Evolutionary conservation across 2,329 filamentous ascomycete genomes (phyloP).

Genomic region (Pseudogymnoascus sp.): DNA sequence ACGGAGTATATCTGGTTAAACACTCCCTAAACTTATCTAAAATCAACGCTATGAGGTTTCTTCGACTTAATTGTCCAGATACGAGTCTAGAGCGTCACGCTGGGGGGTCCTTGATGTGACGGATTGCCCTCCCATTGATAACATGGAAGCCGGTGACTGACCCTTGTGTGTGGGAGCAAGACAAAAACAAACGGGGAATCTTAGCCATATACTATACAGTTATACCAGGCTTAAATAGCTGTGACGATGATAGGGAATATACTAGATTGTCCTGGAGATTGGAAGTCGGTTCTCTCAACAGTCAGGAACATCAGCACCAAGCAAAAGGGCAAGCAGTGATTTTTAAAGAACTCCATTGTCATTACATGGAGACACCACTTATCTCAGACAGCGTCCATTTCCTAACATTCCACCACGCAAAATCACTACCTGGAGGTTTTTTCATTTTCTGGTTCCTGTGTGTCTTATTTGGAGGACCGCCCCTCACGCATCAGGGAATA

Average conservation of each 20-base stretch:
- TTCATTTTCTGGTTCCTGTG: neutral
- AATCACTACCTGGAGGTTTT: neutral
- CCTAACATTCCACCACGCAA: neutral
- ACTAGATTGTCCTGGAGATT: neutral
- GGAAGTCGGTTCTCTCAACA: neutral
- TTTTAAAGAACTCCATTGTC: neutral
- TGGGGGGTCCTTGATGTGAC: neutral
- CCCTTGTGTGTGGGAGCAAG: neutral
- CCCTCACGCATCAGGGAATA: neutral
- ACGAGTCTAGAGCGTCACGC: neutral
- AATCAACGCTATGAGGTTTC: neutral
- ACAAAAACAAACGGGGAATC: neutral
- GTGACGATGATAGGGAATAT: neutral
- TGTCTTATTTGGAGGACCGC: neutral
- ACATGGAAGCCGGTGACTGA: neutral
- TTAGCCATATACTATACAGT: neutral
- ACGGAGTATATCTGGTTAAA: neutral
- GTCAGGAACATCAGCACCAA: neutral
- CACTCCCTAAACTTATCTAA: neutral
- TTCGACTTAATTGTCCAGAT: neutral
- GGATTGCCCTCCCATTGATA: neutral
- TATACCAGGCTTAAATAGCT: neutral
- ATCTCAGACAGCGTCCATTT: neutral
- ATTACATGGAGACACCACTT: neutral
- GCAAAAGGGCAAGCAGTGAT: neutral